Evolutionary conservation across 1,284 basidiomycete genomes (phyloP), one percentile per base, ranked within the genome.

Genomic region (Leccinum huronense): DNA sequence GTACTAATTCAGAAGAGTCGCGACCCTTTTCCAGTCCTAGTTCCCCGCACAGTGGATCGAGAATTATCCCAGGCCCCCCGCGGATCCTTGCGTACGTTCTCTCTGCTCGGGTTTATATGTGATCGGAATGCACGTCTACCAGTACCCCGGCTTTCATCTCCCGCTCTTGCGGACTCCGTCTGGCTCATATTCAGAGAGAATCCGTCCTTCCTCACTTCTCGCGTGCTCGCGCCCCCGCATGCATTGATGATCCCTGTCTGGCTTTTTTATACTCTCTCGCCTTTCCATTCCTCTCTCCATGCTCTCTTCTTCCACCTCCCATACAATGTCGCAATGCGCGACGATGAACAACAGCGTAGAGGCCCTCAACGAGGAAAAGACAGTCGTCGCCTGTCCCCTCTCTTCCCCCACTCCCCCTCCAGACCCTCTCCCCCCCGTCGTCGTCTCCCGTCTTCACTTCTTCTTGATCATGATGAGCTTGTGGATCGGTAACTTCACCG

Each of bases 401-500:
- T 0, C 9, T 60, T 1, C 34, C 63, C 7, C 57, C 23, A 1
- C 72, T 63, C 57, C 34, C 65, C 1, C 48, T 3, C 10, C 48
- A 23, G 33, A 61, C 16, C 3, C 63, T 7, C 1, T 66, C 5
- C 73, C 73, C 19, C 65, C 75, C 1, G 73, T 75, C 36, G 36
- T 67, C 13, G 75, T 75, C 14, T 68, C 73, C 8, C 67, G 61
- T 30, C 61, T 72, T 9, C 74, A 66, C 0, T 75, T 75, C 67
- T 78, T 77, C 63, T 56, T 77, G 61, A 75, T 75, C 65, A 75
- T 75, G 74, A 4, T 66, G 40, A 74, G 76, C 61, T 27, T 75
- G 31, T 75, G 76, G 76, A 61, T 75, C 34, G 74, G 74, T 8
- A 76, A 76, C 68, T 75, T 78, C 55, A 73, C 76, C 11, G 76